Evolutionary conservation across 495 filamentous ascomycete genomes (phyloP).

Genomic region (Neurospora africana): DNA sequence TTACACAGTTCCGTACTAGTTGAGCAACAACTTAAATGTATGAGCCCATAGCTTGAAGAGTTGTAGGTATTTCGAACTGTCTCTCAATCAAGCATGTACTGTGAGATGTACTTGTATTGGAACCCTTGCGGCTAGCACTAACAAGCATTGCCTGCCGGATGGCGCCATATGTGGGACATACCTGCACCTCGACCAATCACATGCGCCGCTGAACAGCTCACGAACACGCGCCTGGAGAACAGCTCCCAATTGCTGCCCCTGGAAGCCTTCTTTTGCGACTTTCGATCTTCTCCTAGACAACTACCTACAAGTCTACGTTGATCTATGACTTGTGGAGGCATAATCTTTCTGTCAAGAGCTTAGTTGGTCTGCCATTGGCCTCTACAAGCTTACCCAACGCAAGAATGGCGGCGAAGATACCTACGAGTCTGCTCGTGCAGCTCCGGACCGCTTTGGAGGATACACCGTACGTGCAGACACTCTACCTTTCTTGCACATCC

Average conservation of each 20-base stretch:
- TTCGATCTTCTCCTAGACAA: background rate
- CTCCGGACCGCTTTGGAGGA: constrained; percentile 10
- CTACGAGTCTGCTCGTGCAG: constrained; percentile 9
- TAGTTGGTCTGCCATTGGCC: background rate
- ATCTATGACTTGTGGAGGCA: background rate
- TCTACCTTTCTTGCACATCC: background rate
- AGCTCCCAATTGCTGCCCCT: background rate
- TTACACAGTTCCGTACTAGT: too few species aligned
- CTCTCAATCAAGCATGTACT: too few species aligned
- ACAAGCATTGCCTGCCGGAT: background rate
- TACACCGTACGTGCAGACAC: constrained; percentile 1
- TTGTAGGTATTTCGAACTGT: too few species aligned
- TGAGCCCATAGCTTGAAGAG: too few species aligned
- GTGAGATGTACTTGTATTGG: background rate
- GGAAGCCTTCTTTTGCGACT: background rate
- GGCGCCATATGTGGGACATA: background rate
- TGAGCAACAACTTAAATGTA: too few species aligned
- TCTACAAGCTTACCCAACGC: background rate
- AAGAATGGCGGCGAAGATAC: constrained; percentile 7
- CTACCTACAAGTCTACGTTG: background rate
- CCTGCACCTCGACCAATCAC: background rate
- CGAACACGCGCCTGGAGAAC: background rate
- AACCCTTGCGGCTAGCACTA: background rate
- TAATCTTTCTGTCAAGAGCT: background rate
- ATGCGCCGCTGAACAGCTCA: background rate